phyloP scores from a whole-genome alignment of 164 flowering plant genomes.

The Pachysandra terminalis region DNA sequence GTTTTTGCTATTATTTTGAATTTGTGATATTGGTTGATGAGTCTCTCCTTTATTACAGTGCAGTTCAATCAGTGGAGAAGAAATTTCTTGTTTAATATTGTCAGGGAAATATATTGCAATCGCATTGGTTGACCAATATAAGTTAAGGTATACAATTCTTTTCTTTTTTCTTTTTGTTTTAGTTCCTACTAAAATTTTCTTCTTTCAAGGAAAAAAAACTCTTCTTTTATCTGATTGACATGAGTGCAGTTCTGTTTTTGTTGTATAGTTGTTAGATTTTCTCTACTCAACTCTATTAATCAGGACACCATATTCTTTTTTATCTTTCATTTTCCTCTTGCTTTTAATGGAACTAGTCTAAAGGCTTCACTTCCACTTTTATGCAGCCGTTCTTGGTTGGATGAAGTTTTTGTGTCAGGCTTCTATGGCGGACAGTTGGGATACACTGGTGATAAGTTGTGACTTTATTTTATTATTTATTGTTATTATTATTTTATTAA shows the following conservation, averaged over 20 bases:
- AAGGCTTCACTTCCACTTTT: neutral
- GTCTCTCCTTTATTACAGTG: conserved; percentile 56
- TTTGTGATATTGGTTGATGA: conserved; percentile 21
- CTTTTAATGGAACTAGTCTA: neutral
- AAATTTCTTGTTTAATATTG: conserved; percentile 61
- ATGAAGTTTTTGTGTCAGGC: conserved; percentile 50
- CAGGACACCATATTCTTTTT: too few relatives aligned
- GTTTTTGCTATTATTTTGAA: neutral
- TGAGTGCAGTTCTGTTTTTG: neutral
- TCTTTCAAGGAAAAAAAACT: too few relatives aligned
- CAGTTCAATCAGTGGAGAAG: conserved; percentile 71
- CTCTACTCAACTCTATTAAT: too few relatives aligned
- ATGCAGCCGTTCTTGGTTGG: conserved; percentile 52
- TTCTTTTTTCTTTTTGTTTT: neutral
- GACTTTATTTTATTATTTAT: too few relatives aligned
- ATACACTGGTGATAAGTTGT: conserved; percentile 60
- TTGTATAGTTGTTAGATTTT: too few relatives aligned
- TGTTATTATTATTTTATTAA: neutral
- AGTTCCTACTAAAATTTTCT: neutral
- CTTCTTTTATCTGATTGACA: neutral
- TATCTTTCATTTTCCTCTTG: too few relatives aligned
- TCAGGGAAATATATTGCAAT: conserved; percentile 81
- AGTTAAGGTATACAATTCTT: conserved; percentile 52
- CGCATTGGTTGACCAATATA: conserved; percentile 89
- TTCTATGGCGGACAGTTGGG: conserved; percentile 34